Percentiles rank a stretch among this genome's conserved stretches.
Evolutionary conservation across 306 rosid species (phyloP).

Genomic region (Cucurbita ficifolia): DNA sequence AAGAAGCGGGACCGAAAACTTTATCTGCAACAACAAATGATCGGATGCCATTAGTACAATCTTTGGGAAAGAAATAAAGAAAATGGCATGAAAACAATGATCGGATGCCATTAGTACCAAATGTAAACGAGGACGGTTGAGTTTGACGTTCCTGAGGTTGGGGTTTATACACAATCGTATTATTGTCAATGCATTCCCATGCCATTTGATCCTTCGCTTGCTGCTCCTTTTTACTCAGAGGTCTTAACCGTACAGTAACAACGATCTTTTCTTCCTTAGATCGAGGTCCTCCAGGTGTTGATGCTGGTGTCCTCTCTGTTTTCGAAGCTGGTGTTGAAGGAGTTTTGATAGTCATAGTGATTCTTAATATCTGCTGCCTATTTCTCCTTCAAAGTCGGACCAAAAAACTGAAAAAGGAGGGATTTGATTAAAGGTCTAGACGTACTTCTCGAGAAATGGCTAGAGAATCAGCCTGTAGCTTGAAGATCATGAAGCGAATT

Average conservation of each 20-base stretch:
- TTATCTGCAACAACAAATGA: constrained; percentile 42
- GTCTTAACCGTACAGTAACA: constrained; percentile 86
- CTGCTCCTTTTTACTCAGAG: constrained; percentile 77
- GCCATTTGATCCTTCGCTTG: constrained; percentile 84
- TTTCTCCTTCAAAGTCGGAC: not conserved
- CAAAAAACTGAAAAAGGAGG: not conserved
- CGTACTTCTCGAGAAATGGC: not conserved
- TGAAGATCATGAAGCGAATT: not conserved
- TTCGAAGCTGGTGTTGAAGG: constrained; percentile 95
- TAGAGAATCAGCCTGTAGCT: not conserved
- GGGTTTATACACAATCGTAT: constrained; percentile 56
- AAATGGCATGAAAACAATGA: not conserved
- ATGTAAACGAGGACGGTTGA: constrained; percentile 63
- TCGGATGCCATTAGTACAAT: not conserved
- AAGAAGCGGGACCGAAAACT: constrained; percentile 61
- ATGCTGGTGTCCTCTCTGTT: constrained; percentile 62
- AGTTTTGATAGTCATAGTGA: constrained; percentile 57
- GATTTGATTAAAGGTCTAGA: not conserved
- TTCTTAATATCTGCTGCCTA: not conserved
- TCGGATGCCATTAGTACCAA: constrained; percentile 37
- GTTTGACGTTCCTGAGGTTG: constrained; percentile 45
- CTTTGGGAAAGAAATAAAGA: not conserved
- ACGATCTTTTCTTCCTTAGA: constrained; percentile 86
- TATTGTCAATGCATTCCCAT: constrained; percentile 80
- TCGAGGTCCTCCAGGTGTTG: constrained; percentile 79